These are phyloP conservation scores for Colletotrichum liaoningense DNA, from an alignment of 2,329 filamentous ascomycete genomes.

Conservation along the genomic window DNA sequence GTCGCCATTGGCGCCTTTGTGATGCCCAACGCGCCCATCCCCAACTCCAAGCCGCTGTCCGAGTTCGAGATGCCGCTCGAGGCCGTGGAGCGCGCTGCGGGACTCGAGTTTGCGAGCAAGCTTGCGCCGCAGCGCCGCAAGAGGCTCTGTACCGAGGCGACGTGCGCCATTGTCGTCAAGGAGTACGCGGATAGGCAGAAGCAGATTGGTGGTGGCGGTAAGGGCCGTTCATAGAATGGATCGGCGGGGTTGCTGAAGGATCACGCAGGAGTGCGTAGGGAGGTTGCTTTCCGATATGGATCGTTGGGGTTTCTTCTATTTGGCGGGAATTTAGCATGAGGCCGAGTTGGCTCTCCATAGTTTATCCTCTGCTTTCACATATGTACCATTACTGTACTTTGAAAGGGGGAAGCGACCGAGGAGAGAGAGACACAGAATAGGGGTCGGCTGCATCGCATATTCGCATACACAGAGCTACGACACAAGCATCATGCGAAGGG, in stretches of 20 bases:
- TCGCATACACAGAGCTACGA: slow-evolving; percentile 15
- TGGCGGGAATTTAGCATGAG: slow-evolving; percentile 7
- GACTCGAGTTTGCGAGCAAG: slow-evolving; percentile 89
- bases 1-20: slow-evolving; percentile 96
- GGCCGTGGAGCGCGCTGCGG: slow-evolving; percentile 90
- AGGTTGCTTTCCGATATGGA: neutral
- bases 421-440: neutral
- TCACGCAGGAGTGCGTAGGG: no score
- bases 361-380: neutral
- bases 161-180: slow-evolving; percentile 83
- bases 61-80: slow-evolving; percentile 97
- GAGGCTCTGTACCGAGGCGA: slow-evolving; percentile 86
- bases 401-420: slow-evolving; percentile 7
- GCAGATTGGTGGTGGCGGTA: slow-evolving; percentile 57
- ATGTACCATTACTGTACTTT: slow-evolving; percentile 30
- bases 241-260: neutral
- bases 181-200: slow-evolving; percentile 78
- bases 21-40: slow-evolving; percentile 88
- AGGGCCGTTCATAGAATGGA: slow-evolving; percentile 33
- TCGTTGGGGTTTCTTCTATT: slow-evolving; percentile 2
- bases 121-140: slow-evolving; percentile 79
- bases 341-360: neutral
- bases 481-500: slow-evolving; percentile 22
- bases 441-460: neutral
- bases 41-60: slow-evolving; percentile 85